Conservation (phyloP, 2,329 filamentous ascomycete species). For the Cordyceps cicadae region DNA sequence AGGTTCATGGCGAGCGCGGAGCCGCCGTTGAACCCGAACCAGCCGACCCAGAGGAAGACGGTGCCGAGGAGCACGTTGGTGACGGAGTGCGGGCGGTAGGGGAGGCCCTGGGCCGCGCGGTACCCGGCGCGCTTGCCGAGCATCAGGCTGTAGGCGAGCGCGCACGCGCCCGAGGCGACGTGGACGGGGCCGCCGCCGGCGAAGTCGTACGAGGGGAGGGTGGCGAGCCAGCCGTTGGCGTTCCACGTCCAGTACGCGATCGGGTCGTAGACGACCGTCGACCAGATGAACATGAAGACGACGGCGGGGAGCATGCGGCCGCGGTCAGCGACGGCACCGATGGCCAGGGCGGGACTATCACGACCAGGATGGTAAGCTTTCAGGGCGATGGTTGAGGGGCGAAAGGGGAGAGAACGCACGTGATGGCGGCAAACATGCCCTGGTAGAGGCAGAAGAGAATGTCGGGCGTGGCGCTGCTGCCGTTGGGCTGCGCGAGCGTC, state of each 20-base stretch:
- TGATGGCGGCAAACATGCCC: constrained; percentile 84
- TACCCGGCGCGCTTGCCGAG: constrained; percentile 61
- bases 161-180: constrained; percentile 63
- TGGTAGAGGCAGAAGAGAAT: constrained; percentile 79
- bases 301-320: constrained; percentile 53
- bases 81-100: constrained; percentile 65
- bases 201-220: constrained; percentile 63
- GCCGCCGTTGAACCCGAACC: constrained; percentile 95
- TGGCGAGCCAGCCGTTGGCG: constrained; percentile 60
- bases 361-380: neutral
- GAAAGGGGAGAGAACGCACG: constrained; percentile 45
- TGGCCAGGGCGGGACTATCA: constrained; percentile 45
- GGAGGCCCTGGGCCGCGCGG: constrained; percentile 50
- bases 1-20: constrained; percentile 73
- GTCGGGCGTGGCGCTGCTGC: constrained; percentile 64
- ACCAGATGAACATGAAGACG: constrained; percentile 63
- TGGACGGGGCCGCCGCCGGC: constrained; percentile 69
- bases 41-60: constrained; percentile 80
- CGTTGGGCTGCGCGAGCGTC: constrained; percentile 68
- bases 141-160: constrained; percentile 65
- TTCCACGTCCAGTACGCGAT: constrained; percentile 77
- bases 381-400: neutral
- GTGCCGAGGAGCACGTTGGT: constrained; percentile 67
- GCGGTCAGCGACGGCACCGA: constrained; percentile 53
- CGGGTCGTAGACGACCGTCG: constrained; percentile 63